These are phyloP conservation scores for Taphrina flavorubra DNA, from an alignment of 1,139 yeast species.

Conservation along the genomic window DNA sequence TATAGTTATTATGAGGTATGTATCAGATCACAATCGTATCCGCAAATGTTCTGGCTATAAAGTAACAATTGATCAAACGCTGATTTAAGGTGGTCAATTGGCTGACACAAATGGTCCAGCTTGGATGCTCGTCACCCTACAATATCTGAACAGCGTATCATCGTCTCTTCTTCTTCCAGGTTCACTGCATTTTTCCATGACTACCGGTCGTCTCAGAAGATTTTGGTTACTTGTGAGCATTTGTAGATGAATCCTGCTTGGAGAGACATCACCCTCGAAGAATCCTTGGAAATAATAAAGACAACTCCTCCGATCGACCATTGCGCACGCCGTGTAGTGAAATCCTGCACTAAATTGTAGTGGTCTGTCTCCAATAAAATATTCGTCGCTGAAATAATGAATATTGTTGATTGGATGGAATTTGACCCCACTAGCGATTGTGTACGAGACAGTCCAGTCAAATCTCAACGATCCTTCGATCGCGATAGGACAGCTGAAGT, in stretches of 20 bases:
- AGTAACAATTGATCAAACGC: too few species aligned
- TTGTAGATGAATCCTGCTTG: neutral
- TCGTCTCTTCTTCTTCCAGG: neutral
- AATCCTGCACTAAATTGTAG: neutral
- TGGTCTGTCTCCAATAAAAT: neutral
- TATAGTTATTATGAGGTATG: too few species aligned
- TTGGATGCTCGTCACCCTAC: neutral
- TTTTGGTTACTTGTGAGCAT: neutral
- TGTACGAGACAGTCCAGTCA: neutral
- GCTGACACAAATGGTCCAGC: neutral
- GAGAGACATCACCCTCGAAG: neutral
- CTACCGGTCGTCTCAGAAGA: neutral
- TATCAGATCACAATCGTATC: too few species aligned
- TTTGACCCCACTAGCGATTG: neutral
- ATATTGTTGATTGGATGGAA: neutral
- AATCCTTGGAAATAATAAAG: neutral
- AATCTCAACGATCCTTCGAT: neutral
- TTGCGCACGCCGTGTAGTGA: neutral
- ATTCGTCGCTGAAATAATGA: neutral
- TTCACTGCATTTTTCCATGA: neutral
- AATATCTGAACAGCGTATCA: neutral
- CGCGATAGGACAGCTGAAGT: neutral
- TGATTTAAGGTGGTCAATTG: too few species aligned
- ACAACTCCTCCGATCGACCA: neutral
- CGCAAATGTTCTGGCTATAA: too few species aligned